These are phyloP conservation scores for Neonectria magnoliae DNA, from an alignment of 2,329 filamentous ascomycete genomes.

Conservation along the genomic window DNA sequence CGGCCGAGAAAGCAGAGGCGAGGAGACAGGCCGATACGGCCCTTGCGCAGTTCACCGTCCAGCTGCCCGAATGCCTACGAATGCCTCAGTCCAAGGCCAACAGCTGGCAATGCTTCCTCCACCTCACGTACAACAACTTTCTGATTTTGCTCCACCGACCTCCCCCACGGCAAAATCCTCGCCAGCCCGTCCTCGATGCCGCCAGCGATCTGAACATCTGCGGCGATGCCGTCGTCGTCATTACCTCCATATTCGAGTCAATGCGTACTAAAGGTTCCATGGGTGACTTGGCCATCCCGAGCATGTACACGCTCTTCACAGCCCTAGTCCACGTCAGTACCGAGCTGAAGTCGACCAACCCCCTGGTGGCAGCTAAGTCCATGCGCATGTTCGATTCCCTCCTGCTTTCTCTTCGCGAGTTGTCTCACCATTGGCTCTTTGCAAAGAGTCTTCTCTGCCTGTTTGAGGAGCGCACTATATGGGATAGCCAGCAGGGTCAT, in stretches of 20 bases:
- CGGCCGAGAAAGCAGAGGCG: slow-evolving; percentile 39
- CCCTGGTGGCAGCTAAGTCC: slow-evolving; percentile 45
- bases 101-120: slow-evolving; percentile 46
- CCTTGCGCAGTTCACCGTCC: slow-evolving; percentile 44
- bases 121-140: slow-evolving; percentile 49
- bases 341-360: slow-evolving; percentile 43
- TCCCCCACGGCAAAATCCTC: slow-evolving; percentile 32
- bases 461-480: slow-evolving; percentile 41
- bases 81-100: slow-evolving; percentile 33
- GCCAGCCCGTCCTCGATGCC: slow-evolving; percentile 20
- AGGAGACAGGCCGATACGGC: slow-evolving; percentile 44
- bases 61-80: slow-evolving; percentile 43
- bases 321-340: slow-evolving; percentile 43
- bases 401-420: slow-evolving; percentile 40
- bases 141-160: slow-evolving; percentile 49
- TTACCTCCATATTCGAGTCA: slow-evolving; percentile 45
- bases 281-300: slow-evolving; percentile 43
- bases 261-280: slow-evolving; percentile 36
- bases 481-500: slow-evolving; percentile 21
- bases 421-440: slow-evolving; percentile 46
- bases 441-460: slow-evolving; percentile 45
- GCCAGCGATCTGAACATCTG: slow-evolving; percentile 45
- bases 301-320: slow-evolving; percentile 45
- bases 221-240: slow-evolving; percentile 41
- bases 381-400: slow-evolving; percentile 44